Conservation (phyloP, 148 eudicot genomes). For the Silene conica region DNA sequence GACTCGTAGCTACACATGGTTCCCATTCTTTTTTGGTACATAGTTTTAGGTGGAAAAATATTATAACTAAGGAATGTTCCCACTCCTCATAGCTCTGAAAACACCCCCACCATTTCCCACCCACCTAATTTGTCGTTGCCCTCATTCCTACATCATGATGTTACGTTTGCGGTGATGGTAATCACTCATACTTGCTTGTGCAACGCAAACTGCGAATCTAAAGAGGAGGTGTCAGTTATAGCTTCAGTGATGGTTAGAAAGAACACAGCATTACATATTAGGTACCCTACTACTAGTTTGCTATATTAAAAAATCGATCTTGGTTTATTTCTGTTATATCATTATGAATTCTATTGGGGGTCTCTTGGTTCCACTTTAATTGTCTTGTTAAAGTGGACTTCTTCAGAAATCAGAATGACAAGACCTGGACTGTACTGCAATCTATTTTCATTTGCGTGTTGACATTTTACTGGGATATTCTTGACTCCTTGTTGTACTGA, state of each 20-base stretch:
- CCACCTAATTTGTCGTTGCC: neutral
- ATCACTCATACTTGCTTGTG: neutral
- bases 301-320: neutral
- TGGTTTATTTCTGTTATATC: neutral
- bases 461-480: neutral
- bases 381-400: neutral
- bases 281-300: neutral
- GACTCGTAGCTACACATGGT: neutral
- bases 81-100: neutral
- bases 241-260: neutral
- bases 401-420: neutral
- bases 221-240: neutral
- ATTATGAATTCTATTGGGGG: neutral
- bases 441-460: neutral
- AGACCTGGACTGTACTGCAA: neutral
- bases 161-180: neutral
- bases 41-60: neutral
- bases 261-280: neutral
- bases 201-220: neutral
- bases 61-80: neutral
- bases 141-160: too few relatives aligned
- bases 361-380: neutral
- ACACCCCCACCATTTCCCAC: neutral
- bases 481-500: neutral
- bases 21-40: neutral